Percentiles rank a stretch among this genome's conserved stretches.
phyloP scores from a whole-genome alignment of 2,329 filamentous ascomycete species.

The Pseudocercospora musae region DNA sequence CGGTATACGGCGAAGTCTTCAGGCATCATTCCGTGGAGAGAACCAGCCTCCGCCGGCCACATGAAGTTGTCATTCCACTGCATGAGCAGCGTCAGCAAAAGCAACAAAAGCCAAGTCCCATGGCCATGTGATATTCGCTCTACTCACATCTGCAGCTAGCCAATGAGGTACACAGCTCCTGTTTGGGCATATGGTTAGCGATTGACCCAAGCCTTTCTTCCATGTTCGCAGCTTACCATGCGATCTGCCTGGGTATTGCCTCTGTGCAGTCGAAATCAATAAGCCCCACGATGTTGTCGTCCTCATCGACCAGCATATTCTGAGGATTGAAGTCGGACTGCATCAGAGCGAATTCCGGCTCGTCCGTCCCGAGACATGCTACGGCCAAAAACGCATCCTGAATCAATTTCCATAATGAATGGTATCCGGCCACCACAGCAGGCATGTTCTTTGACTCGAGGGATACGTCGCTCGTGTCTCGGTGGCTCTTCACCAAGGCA shows the following conservation, averaged over 20 bases:
- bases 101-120: background rate
- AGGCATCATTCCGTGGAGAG: slow-evolving; percentile 6
- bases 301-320: slow-evolving; percentile 19
- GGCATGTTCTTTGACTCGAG: background rate
- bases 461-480: background rate
- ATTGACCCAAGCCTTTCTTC: background rate
- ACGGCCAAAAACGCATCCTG: slow-evolving; percentile 18
- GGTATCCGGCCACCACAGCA: background rate
- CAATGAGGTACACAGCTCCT: slow-evolving; percentile 12
- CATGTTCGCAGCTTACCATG: slow-evolving; percentile 10
- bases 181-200: background rate
- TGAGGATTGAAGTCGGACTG: slow-evolving; percentile 23
- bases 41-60: slow-evolving; percentile 11
- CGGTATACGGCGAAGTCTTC: slow-evolving; percentile 18
- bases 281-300: slow-evolving; percentile 13
- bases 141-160: slow-evolving; percentile 10
- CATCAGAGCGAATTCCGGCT: slow-evolving; percentile 21
- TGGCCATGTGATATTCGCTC: background rate
- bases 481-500: background rate
- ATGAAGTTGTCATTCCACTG: slow-evolving; percentile 13
- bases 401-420: slow-evolving; percentile 15
- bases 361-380: slow-evolving; percentile 2
- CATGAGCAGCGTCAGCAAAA: background rate
- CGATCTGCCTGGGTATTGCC: slow-evolving; percentile 17
- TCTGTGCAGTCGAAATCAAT: slow-evolving; percentile 24